Conservation (phyloP, 1,284 basidiomycete species). For the Trichosporon sp. region DNA sequence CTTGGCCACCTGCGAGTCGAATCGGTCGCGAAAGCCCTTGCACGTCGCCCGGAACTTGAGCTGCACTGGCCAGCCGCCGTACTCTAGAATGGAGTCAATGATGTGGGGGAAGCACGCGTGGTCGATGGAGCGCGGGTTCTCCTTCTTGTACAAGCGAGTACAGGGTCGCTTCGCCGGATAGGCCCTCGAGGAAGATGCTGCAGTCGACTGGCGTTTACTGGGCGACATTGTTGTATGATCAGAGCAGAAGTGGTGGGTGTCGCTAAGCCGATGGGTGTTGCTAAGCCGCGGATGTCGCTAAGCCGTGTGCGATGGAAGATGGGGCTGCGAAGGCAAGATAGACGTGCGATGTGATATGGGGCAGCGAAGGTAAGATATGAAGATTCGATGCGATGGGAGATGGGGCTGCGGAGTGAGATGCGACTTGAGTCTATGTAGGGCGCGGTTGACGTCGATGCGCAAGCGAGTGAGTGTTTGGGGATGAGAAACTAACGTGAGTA, state of each 20-base stretch:
- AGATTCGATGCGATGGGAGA: too few species aligned
- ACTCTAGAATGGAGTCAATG: constrained; percentile 8
- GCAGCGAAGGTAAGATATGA: too few species aligned
- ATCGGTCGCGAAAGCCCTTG: not conserved
- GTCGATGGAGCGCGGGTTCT: not conserved
- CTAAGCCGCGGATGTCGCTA: too few species aligned
- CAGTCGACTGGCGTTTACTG: not conserved
- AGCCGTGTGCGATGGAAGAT: not conserved
- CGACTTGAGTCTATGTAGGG: too few species aligned
- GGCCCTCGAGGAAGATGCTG: not conserved
- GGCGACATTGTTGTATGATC: not conserved
- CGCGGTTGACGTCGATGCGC: not conserved
- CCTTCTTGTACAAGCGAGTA: not conserved
- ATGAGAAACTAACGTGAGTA: not conserved
- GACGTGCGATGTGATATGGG: too few species aligned
- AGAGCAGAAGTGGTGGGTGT: not conserved
- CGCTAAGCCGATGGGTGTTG: too few species aligned
- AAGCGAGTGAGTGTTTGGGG: not conserved
- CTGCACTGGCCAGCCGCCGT: not conserved
- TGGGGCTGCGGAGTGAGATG: too few species aligned
- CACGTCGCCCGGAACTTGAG: not conserved
- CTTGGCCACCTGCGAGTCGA: not conserved
- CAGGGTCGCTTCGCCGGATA: not conserved
- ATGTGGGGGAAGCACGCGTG: not conserved
- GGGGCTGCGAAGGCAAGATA: not conserved